phyloP scores from a whole-genome alignment of 345 rosid species.

The Raphanus raphanistrum region DNA sequence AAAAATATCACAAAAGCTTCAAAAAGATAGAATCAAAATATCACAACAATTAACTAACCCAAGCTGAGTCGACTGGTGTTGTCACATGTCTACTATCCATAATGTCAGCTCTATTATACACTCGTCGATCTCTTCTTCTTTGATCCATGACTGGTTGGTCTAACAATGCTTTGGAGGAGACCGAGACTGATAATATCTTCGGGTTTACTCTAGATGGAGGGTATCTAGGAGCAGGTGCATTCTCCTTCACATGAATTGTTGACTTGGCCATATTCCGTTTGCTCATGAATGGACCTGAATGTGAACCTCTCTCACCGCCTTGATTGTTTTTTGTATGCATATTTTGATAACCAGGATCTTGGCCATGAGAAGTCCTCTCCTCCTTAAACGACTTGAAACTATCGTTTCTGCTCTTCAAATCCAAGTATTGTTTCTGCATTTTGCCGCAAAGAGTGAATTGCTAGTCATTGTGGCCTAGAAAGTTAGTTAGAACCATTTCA shows the following conservation, averaged over 20 bases:
- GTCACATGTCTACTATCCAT: slow-evolving; percentile 35
- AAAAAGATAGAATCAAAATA: background rate
- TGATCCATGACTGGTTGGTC: slow-evolving; percentile 16
- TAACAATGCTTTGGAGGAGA: slow-evolving; percentile 23
- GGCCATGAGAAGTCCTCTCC: slow-evolving; percentile 18
- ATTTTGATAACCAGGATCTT: background rate
- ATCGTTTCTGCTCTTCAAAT: slow-evolving; percentile 26
- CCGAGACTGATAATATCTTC: background rate
- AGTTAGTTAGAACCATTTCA: background rate
- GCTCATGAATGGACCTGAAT: slow-evolving; percentile 38
- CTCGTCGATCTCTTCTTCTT: slow-evolving; percentile 27
- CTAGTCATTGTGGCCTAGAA: background rate
- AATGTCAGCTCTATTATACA: slow-evolving; percentile 28
- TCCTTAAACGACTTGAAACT: slow-evolving; percentile 35
- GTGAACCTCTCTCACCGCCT: slow-evolving; percentile 24
- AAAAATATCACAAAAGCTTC: background rate
- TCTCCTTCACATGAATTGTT: slow-evolving; percentile 25
- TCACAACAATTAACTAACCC: slow-evolving; percentile 40
- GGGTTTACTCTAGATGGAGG: slow-evolving; percentile 24
- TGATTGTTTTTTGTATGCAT: slow-evolving; percentile 9
- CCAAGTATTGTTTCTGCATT: slow-evolving; percentile 33
- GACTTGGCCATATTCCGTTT: slow-evolving; percentile 16
- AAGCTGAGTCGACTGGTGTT: slow-evolving; percentile 20
- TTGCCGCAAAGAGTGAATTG: slow-evolving; percentile 5
- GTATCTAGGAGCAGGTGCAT: slow-evolving; percentile 24